These are phyloP conservation scores for Volvox reticuliferus DNA, from an alignment of 139 green algal species.

Conservation along the genomic window DNA sequence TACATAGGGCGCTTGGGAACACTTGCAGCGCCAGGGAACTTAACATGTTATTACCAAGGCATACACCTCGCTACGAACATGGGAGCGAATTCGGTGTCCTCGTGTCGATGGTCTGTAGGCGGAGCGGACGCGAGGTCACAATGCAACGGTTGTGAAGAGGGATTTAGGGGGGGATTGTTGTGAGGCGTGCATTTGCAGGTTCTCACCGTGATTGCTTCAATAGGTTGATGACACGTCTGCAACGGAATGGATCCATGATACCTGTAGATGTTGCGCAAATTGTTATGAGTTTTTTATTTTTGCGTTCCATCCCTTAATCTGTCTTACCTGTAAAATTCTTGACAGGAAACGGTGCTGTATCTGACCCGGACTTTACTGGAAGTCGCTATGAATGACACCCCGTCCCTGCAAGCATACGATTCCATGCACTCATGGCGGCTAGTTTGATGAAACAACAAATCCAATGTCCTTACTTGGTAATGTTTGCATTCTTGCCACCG, in stretches of 20 bases:
- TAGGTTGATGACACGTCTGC: conserved; percentile 28
- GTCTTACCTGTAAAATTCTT: conserved; percentile 42
- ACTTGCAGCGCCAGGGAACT: too few relatives aligned
- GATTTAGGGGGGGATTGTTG: background rate
- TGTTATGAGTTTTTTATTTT: background rate
- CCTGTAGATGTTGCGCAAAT: background rate
- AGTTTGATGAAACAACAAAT: too few relatives aligned
- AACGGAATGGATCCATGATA: conserved; percentile 1
- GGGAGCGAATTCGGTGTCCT: conserved; percentile 7
- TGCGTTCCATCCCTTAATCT: too few relatives aligned
- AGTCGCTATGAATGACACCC: conserved; percentile 26
- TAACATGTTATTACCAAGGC: background rate
- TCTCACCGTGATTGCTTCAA: conserved; percentile 46
- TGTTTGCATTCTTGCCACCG: background rate
- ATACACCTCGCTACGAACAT: background rate
- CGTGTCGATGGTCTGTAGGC: conserved; percentile 27
- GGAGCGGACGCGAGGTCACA: background rate
- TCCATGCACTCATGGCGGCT: background rate
- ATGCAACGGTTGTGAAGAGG: too few relatives aligned
- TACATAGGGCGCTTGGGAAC: background rate
- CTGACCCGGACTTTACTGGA: background rate
- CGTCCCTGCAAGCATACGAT: conserved; percentile 14
- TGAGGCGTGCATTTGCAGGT: background rate
- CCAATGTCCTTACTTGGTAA: background rate
- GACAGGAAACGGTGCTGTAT: conserved; percentile 34